Base-by-base conservation (phyloP, 495 filamentous ascomycete species). In the Tuber calosporum region DNA sequence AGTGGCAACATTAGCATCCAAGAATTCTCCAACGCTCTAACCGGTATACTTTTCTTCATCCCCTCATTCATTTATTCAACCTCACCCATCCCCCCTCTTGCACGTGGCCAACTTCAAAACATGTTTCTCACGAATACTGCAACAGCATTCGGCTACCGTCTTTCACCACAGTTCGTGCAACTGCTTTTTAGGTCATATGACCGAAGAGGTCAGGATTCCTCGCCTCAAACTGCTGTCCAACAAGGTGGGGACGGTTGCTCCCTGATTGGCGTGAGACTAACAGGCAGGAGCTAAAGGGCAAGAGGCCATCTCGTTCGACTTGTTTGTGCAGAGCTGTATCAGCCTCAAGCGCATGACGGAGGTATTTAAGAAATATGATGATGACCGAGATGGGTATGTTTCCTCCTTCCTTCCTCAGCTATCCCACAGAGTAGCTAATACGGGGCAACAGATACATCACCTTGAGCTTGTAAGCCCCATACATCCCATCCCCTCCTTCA, bases 281-380 rank as follows among this genome's bases (percentile, higher is more conserved):
- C 70, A 43, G 37, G 66, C 68, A 69, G 73, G 80, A 36, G 37
- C 15, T 79, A 34, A 62, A 82, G 80, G 80, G 6, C 80, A 82
- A 76, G 80, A 82, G 70, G 91, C 89, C 62, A 93, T 99, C 87
- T 92, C 90, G 83, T 98, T 99, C 80, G 95, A 99, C 86, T 84
- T 99, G 68, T 99, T 98, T 82, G 95, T 99, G 76, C 95, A 99
- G 85, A 93, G 92, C 40, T 98, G 95, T 82, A 99, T 99, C 80
- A 91, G 88, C 81, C 85, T 99, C 78, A 96, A 97, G 87, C 87
- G 96, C 74, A 97, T 99, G 94, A 99, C 95, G 75, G 95, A 99
- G 83, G 94, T 97, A 30, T 99, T 99, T 83, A 99, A 99, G 89
- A 93, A 91, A 82, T 99, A 98, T 83, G 95, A 99, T 76, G 92